Evolutionary conservation across 495 filamentous ascomycete species (phyloP).

Genomic region (Neurospora sp.): DNA sequence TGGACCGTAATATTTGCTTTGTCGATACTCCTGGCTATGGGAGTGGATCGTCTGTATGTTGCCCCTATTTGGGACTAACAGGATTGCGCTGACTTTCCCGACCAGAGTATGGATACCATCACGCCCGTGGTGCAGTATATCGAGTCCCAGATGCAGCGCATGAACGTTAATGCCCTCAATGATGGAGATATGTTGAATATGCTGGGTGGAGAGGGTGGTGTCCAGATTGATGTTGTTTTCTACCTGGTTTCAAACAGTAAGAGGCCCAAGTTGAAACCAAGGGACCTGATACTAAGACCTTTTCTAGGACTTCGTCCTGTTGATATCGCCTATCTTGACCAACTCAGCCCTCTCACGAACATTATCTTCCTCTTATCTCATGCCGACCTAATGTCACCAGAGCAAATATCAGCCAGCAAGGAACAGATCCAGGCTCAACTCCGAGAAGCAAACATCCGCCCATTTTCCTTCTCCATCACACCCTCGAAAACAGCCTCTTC

Average conservation of each 20-base stretch:
- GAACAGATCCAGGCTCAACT: slow-evolving; percentile 50
- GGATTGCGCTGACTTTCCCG: slow-evolving; percentile 1
- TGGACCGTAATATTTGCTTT: slow-evolving; percentile 93
- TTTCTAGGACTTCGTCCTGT: slow-evolving; percentile 54
- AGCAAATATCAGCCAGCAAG: slow-evolving; percentile 54
- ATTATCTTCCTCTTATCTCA: slow-evolving; percentile 78
- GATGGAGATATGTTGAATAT: slow-evolving; percentile 71
- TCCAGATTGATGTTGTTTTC: slow-evolving; percentile 81
- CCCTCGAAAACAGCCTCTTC: not conserved
- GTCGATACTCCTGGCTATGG: slow-evolving; percentile 80
- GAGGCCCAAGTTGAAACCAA: not conserved
- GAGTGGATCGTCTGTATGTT: slow-evolving; percentile 46
- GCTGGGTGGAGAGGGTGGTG: slow-evolving; percentile 75
- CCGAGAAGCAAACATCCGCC: slow-evolving; percentile 47
- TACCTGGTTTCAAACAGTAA: slow-evolving; percentile 54
- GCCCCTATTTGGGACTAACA: not conserved
- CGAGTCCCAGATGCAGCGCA: slow-evolving; percentile 58
- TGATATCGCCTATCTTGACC: slow-evolving; percentile 68
- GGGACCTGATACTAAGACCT: not conserved
- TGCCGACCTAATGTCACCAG: slow-evolving; percentile 54
- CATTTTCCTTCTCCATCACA: slow-evolving; percentile 53
- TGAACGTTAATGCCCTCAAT: slow-evolving; percentile 46
- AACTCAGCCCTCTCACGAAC: slow-evolving; percentile 69
- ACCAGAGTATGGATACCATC: slow-evolving; percentile 51
- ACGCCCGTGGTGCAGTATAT: slow-evolving; percentile 66